Evolutionary conservation across 306 rosid genomes (phyloP), one percentile per base, ranked within the genome.

Genomic region (Pyrus communis): DNA sequence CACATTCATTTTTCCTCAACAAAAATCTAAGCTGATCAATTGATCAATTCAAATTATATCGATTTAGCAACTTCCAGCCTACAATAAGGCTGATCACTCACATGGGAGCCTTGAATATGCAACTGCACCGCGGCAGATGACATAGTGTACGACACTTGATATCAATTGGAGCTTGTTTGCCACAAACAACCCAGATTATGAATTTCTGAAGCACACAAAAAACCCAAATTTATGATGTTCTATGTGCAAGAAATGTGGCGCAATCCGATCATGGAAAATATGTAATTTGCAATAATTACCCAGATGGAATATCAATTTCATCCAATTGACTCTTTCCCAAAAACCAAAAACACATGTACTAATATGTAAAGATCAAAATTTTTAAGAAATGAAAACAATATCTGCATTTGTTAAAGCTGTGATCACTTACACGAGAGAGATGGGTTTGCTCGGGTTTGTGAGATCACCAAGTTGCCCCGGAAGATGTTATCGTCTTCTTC

Each of bases 31-130:
- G n/a, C 22, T 5, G 18, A 38, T 33, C 35, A 38, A 49, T 58
- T 67, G 11, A 6, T 57, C 49, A 22, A 49, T 27, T 72, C 65
- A 66, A 28, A 15, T 72, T 21, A 9, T 43, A 51, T 40, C 73
- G 33, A 33, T 66, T 52, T 23, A 67, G 43, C 63, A 73, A 57
- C 69, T 58, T 18, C 27, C 38, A 7, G 57, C 70, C 79, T 46
- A 31, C 31, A 45, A 70, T 60, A 0, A 33, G 17, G 15, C 9
- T 45, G 4, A 77, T 30, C 69, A 79, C 92, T 88, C 90, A 94
- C 98, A 83, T 91, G 76, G 75, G 62, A 76, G 71, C 82, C 83
- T 65, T 83, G 93, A 75, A 86, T 62, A 68, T 88, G 84, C 85
- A 89, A 87, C 68, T 75, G 86, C 76, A 94, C 96, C 62, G 79